A percentile compares a stretch with the other conserved stretches of the same genome.
Evolutionary conservation across 371 early-diverging fungal species (phyloP).

Genomic region (Smittium culicis): DNA sequence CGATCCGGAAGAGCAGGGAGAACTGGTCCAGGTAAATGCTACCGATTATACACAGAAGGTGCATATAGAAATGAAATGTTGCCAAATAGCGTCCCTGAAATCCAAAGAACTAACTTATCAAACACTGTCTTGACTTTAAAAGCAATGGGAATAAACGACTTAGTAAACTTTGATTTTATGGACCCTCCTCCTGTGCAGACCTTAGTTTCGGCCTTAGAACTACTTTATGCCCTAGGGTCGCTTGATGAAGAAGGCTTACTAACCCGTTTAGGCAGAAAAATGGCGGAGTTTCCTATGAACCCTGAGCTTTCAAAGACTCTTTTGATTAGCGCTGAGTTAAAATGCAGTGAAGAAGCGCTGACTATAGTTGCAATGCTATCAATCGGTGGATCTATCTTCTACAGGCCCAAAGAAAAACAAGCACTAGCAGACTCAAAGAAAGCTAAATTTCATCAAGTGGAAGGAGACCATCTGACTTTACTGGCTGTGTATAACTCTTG

Average conservation of each 20-base stretch:
- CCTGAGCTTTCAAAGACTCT: conserved; percentile 88
- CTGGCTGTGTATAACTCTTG: conserved; percentile 91
- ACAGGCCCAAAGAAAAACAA: conserved; percentile 93
- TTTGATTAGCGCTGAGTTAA: conserved; percentile 73
- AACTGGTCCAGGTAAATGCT: conserved; percentile 92
- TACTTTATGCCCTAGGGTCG: conserved; percentile 84
- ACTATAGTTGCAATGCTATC: conserved; percentile 94
- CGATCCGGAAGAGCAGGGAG: conserved; percentile 98
- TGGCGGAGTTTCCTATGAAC: conserved; percentile 96
- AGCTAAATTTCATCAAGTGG: conserved; percentile 93
- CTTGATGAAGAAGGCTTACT: conserved; percentile 86
- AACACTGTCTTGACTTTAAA: conserved; percentile 84
- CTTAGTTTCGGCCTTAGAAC: conserved; percentile 82
- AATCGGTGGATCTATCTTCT: conserved; percentile 80
- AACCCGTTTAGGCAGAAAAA: conserved; percentile 82
- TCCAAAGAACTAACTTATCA: conserved; percentile 89
- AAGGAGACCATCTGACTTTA: conserved; percentile 94
- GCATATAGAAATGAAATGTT: conserved; percentile 92
- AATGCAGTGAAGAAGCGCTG: conserved; percentile 89
- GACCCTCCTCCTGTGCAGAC: conserved; percentile 88
- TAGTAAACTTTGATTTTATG: conserved; percentile 95
- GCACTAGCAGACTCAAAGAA: conserved; percentile 86
- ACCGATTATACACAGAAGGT: conserved; percentile 89
- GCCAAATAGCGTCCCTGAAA: conserved; percentile 92
- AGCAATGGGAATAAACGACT: conserved; percentile 91